phyloP scores from a whole-genome alignment of 495 filamentous ascomycete genomes.

The Achaetomiella virescens region DNA sequence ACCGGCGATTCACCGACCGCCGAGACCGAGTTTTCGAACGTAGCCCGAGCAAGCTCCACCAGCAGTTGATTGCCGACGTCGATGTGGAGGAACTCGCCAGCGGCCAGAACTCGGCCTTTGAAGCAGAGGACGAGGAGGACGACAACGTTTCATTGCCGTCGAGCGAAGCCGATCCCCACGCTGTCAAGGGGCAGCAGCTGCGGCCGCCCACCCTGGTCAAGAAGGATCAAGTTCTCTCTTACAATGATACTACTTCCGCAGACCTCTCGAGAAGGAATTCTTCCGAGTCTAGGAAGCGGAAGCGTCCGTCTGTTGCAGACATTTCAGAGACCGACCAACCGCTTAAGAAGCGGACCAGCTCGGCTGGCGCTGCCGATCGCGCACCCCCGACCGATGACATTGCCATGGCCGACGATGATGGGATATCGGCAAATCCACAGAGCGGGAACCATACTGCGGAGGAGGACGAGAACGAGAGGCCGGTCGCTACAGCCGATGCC shows the following conservation, averaged over 20 bases:
- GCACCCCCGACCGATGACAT: slow-evolving; percentile 34
- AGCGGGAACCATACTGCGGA: slow-evolving; percentile 38
- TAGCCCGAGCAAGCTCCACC: slow-evolving; percentile 63
- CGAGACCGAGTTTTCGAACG: slow-evolving; percentile 43
- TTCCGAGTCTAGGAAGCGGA: slow-evolving; percentile 45
- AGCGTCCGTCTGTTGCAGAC: slow-evolving; percentile 42
- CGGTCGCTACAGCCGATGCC: slow-evolving; percentile 12
- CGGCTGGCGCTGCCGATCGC: slow-evolving; percentile 30
- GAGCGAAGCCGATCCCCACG: slow-evolving; percentile 30
- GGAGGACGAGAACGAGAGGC: slow-evolving; percentile 32
- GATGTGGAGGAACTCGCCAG: slow-evolving; percentile 32
- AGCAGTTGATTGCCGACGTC: slow-evolving; percentile 34
- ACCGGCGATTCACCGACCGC: slow-evolving; percentile 30
- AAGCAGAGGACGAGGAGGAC: slow-evolving; percentile 39
- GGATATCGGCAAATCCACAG: slow-evolving; percentile 32
- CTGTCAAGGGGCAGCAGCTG: slow-evolving; percentile 8
- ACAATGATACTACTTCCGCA: slow-evolving; percentile 12
- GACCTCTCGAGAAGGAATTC: slow-evolving; percentile 19
- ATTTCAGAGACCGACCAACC: slow-evolving; percentile 47
- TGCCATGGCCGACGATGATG: slow-evolving; percentile 39
- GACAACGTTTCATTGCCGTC: slow-evolving; percentile 31
- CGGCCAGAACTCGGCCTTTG: slow-evolving; percentile 37
- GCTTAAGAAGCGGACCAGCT: slow-evolving; percentile 52
- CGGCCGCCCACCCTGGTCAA: slow-evolving; percentile 24
- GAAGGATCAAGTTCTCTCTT: slow-evolving; percentile 20